A percentile compares a stretch with the other conserved stretches of the same genome.
Conservation (phyloP, 2,329 filamentous ascomycete species). For the Hysterium pulicare region DNA sequence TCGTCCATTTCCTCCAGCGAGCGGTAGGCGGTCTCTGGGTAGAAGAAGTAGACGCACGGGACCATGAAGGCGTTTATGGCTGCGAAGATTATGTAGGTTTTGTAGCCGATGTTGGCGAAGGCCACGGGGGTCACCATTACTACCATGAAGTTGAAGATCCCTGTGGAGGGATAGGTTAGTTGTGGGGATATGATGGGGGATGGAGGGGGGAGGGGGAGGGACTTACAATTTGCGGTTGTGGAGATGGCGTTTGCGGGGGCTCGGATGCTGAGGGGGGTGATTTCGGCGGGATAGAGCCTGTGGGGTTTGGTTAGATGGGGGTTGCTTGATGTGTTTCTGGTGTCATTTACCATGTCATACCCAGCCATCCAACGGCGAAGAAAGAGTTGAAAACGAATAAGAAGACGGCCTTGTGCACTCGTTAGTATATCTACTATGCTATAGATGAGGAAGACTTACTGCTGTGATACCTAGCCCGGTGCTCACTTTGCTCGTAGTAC, state of each 20-base stretch:
- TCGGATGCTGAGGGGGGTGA: conserved; percentile 83
- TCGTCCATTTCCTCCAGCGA: conserved; percentile 65
- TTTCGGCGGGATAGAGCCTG: conserved; percentile 59
- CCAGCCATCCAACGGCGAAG: conserved; percentile 80
- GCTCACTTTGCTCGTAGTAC: conserved; percentile 22
- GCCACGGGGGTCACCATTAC: conserved; percentile 65
- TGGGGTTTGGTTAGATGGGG: neutral
- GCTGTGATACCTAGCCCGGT: conserved; percentile 33
- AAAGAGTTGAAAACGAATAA: conserved; percentile 89
- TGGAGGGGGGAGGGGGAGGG: too few species aligned
- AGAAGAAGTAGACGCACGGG: conserved; percentile 59
- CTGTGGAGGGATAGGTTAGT: too few species aligned
- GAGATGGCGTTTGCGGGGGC: conserved; percentile 75
- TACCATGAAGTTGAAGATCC: conserved; percentile 61
- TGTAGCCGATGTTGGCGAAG: conserved; percentile 54
- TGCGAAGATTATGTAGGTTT: conserved; percentile 57
- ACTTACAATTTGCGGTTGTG: conserved; percentile 9
- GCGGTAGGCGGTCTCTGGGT: conserved; percentile 56
- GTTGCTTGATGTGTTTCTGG: conserved; percentile 6
- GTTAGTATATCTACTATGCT: neutral
- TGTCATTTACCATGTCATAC: conserved; percentile 55
- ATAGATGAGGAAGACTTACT: conserved; percentile 44
- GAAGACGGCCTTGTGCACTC: conserved; percentile 54
- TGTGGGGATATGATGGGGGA: too few species aligned
- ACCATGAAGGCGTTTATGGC: conserved; percentile 56